These are phyloP conservation scores for Phytophthora citricola DNA, from an alignment of 352 stramenopile species.

Conservation along the genomic window DNA sequence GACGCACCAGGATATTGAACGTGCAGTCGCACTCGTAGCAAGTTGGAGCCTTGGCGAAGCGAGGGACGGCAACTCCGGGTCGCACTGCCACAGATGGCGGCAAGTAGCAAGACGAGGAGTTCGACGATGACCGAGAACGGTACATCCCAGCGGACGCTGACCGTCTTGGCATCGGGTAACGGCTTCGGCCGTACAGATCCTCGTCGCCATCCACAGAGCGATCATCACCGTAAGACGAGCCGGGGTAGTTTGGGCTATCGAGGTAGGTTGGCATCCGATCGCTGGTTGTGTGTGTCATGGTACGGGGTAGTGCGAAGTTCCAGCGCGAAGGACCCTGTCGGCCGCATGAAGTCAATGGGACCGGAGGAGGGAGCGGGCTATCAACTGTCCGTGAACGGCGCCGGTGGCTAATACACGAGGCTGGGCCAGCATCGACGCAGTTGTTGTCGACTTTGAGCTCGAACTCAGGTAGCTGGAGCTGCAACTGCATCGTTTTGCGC, in stretches of 20 bases:
- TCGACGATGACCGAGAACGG: slow-evolving; percentile 42
- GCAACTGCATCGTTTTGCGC: slow-evolving; percentile 59
- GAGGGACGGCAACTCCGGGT: slow-evolving; percentile 49
- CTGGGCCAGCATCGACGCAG: slow-evolving; percentile 29
- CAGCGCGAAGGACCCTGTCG: slow-evolving; percentile 25
- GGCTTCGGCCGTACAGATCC: slow-evolving; percentile 21
- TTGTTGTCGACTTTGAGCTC: slow-evolving; percentile 46
- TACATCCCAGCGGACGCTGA: slow-evolving; percentile 47
- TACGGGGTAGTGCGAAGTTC: slow-evolving; percentile 32
- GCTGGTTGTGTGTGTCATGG: slow-evolving; percentile 28
- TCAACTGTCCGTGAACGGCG: slow-evolving; percentile 29
- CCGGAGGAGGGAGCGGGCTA: slow-evolving; percentile 19
- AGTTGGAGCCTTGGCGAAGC: slow-evolving; percentile 70
- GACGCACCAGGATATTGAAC: slow-evolving; percentile 74
- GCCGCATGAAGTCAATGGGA: slow-evolving; percentile 36
- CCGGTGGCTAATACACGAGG: slow-evolving; percentile 28
- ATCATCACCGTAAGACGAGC: slow-evolving; percentile 40
- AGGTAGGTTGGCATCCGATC: slow-evolving; percentile 33
- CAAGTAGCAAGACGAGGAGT: slow-evolving; percentile 37
- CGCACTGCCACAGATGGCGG: slow-evolving; percentile 27
- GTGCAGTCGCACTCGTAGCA: slow-evolving; percentile 78
- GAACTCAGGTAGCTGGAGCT: slow-evolving; percentile 52
- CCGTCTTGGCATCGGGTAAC: slow-evolving; percentile 36
- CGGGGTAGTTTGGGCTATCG: slow-evolving; percentile 25
- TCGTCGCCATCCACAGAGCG: slow-evolving; percentile 36